Evolutionary conservation across 2,329 filamentous ascomycete species (phyloP).

Genomic region (Ascochyta koolunga): DNA sequence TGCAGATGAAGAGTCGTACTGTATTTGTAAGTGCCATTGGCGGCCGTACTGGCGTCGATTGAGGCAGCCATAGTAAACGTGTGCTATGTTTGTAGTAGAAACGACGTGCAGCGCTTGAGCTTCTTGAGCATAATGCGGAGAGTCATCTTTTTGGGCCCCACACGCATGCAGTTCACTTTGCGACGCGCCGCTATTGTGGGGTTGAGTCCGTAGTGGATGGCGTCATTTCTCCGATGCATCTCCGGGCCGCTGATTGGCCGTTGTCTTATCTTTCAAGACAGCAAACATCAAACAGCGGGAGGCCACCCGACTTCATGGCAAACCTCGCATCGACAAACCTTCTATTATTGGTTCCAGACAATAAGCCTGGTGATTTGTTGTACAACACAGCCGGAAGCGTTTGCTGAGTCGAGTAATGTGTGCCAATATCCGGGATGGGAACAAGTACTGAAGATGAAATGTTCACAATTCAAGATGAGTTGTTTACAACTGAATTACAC

Average conservation of each 20-base stretch:
- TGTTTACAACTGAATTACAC: no score
- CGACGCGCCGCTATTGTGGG: conserved; percentile 32
- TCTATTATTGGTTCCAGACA: no score
- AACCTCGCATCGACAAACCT: no score
- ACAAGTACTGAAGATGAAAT: no score
- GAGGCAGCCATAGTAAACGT: conserved; percentile 25
- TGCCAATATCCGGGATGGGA: no score
- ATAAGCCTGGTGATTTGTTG: no score
- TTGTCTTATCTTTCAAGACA: no score
- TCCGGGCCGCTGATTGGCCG: conserved; percentile 4
- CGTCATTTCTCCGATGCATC: conserved; percentile 21
- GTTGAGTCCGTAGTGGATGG: conserved; percentile 36
- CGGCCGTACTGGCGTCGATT: conserved; percentile 8
- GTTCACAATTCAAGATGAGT: no score
- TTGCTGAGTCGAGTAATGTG: no score
- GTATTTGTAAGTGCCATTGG: conserved; percentile 35
- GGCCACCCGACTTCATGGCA: no score
- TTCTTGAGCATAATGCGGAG: conserved; percentile 30
- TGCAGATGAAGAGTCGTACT: conserved; percentile 19
- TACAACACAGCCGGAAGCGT: no score
- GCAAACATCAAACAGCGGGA: background rate
- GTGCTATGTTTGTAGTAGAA: conserved; percentile 12
- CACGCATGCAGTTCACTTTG: conserved; percentile 23
- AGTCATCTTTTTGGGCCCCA: conserved; percentile 29
- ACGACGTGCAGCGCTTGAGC: conserved; percentile 6